A percentile compares a stretch with the other conserved stretches of the same genome.
These are phyloP conservation scores for Penicillium psychrosexuale DNA, from an alignment of 2,329 filamentous ascomycete genomes.

Conservation along the genomic window DNA sequence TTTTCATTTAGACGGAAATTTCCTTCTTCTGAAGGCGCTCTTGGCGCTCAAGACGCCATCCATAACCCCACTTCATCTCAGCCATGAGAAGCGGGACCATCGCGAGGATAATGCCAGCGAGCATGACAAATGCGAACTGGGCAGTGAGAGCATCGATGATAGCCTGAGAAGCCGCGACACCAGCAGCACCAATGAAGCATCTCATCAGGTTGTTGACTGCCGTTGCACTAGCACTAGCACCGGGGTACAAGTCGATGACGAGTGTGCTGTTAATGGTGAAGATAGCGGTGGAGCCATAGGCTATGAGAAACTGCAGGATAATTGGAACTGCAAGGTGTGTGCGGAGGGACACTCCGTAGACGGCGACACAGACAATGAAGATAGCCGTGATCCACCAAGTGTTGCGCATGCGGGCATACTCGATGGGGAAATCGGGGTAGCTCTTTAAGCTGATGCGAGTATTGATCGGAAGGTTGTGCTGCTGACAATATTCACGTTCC, in stretches of 20 bases:
- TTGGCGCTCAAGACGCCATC: slow-evolving; percentile 27
- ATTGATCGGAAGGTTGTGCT: slow-evolving; percentile 30
- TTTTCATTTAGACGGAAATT: background rate
- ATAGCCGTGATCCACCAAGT: slow-evolving; percentile 41
- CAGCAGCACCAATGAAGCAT: slow-evolving; percentile 37
- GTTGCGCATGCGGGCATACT: slow-evolving; percentile 38
- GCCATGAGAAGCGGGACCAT: slow-evolving; percentile 25
- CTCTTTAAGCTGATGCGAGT: slow-evolving; percentile 29
- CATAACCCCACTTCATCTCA: slow-evolving; percentile 28
- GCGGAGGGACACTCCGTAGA: slow-evolving; percentile 30
- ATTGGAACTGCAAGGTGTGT: slow-evolving; percentile 36
- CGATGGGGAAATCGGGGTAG: slow-evolving; percentile 43
- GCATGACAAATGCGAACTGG: slow-evolving; percentile 25
- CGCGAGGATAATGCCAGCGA: slow-evolving; percentile 27
- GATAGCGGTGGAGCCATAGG: slow-evolving; percentile 34
- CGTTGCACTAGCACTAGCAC: slow-evolving; percentile 34
- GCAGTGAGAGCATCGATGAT: slow-evolving; percentile 35
- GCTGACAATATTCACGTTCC: slow-evolving; percentile 33
- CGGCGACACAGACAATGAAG: slow-evolving; percentile 37
- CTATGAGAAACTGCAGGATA: slow-evolving; percentile 40
- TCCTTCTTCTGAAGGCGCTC: slow-evolving; percentile 16
- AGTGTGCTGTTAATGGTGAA: slow-evolving; percentile 38
- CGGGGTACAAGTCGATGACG: slow-evolving; percentile 39
- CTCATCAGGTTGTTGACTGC: slow-evolving; percentile 40
- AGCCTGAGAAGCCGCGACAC: slow-evolving; percentile 31